Evolutionary conservation across 805 yeast species (phyloP), one percentile per base, ranked within the genome.

Genomic region (Blastobotrys robertii): DNA sequence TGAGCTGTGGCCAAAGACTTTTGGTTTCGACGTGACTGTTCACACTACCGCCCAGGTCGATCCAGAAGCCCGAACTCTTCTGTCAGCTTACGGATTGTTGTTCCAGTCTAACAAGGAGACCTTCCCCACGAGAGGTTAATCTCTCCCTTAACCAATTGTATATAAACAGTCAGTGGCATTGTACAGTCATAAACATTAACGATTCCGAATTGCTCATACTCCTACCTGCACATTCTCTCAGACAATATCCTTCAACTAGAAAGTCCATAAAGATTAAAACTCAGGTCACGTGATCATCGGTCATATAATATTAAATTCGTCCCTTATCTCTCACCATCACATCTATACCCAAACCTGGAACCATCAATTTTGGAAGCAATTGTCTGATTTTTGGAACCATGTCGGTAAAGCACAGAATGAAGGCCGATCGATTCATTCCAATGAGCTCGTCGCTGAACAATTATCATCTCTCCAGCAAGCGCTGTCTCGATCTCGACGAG

Each of bases 1-100:
- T 60, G 97, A 90, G 61, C 68, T 83, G 50, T 92, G 90, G 84
- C 88, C 95, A 32, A 76, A 70, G 50, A 77, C 87, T 28, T 85
- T 79, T 59, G 97, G 96, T 45, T 73, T 90, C 71, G 83, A 86
- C 59, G 71, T 92, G 44, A 83, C 85, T 33, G 66, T 92, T 52
- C 84, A 84, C 59, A 90, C 97, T 14, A 68, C 84, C 30, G 95
- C 97, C 6, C 86, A 87, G 65, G 79, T 86, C 14, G 97, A 88
- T 59, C 76, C 79, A 29, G 92, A 85, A 56, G 97, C 97, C 8
- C 79, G 94, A 62, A 77, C 84, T 13, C 68, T 90, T 53, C 66
- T 90, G 48, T 82, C 94, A 59, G 82, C 85, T 2, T 71, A 77
- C 52, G 95, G 95, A 6, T 62, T 88, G 41, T 94, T 95, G 43